Conservation (phyloP, 2,329 filamentous ascomycete species). For the Ophiostoma perfectum region DNA sequence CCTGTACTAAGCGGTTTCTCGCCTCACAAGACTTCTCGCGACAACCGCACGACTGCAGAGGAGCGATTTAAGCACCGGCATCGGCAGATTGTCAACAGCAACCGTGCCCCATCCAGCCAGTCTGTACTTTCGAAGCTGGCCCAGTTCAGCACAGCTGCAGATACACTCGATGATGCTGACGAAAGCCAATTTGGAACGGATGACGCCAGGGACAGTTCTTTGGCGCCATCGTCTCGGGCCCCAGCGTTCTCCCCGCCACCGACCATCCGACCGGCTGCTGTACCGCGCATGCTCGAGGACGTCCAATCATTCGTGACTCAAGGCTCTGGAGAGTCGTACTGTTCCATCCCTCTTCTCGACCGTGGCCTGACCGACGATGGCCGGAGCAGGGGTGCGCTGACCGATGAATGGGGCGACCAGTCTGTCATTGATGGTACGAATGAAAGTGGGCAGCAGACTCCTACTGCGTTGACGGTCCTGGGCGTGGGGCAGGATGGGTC, state of each 20-base stretch:
- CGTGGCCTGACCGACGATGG: slow-evolving; percentile 54
- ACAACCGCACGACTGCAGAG: slow-evolving; percentile 30
- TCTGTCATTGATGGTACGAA: slow-evolving; percentile 49
- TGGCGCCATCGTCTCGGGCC: not conserved
- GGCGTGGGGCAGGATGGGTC: not conserved
- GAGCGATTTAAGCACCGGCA: slow-evolving; percentile 45
- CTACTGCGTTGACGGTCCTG: slow-evolving; percentile 14
- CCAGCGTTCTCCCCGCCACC: slow-evolving; percentile 17
- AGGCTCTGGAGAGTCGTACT: slow-evolving; percentile 67
- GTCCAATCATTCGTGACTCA: slow-evolving; percentile 50
- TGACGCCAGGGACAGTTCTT: not conserved
- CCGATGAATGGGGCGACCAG: slow-evolving; percentile 49
- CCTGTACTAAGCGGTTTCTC: slow-evolving; percentile 20
- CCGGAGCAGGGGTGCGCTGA: slow-evolving; percentile 36
- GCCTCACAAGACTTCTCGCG: not conserved
- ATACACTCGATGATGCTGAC: not conserved
- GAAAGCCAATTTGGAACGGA: not conserved
- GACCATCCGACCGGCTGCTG: slow-evolving; percentile 9
- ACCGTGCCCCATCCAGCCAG: slow-evolving; percentile 9
- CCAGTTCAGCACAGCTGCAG: slow-evolving; percentile 5
- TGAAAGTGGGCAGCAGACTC: slow-evolving; percentile 28
- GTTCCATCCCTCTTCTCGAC: slow-evolving; percentile 70
- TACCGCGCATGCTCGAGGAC: slow-evolving; percentile 33
- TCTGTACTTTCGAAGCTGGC: slow-evolving; percentile 1
- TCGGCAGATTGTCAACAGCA: slow-evolving; percentile 39